Evolutionary conservation across 768 basidiomycete genomes (phyloP).

Genomic region (Amanita subjunquillea): DNA sequence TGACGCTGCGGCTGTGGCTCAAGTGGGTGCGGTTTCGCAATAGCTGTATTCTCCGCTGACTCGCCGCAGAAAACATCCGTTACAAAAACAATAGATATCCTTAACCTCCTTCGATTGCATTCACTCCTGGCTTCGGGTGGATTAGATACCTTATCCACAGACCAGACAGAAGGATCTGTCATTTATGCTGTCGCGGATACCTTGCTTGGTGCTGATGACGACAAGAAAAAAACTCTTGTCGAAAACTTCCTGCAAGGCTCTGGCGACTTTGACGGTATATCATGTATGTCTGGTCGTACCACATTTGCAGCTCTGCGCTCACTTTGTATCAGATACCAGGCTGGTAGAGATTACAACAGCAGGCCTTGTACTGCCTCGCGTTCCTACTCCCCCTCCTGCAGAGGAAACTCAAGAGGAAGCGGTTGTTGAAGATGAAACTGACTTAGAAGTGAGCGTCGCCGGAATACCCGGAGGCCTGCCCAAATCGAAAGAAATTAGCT

Average conservation of each 20-base stretch:
- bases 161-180: constrained; percentile 41
- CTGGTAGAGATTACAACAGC: constrained; percentile 46
- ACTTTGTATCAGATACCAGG: constrained; percentile 40
- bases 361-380: constrained; percentile 40
- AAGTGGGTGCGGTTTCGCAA: constrained; percentile 31
- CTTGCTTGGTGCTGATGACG: constrained; percentile 46
- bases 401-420: constrained; percentile 17
- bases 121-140: constrained; percentile 35
- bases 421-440: constrained; percentile 11
- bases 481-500: constrained; percentile 54
- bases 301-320: constrained; percentile 2
- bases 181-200: constrained; percentile 42
- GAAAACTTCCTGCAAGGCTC: constrained; percentile 44
- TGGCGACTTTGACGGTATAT: constrained; percentile 51
- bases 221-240: constrained; percentile 39
- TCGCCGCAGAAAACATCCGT: constrained; percentile 29
- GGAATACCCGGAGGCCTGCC: constrained; percentile 29
- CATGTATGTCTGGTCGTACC: constrained; percentile 37
- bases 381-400: constrained; percentile 28
- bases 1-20: constrained; percentile 43
- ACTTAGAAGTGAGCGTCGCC: constrained; percentile 22
- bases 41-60: background rate
- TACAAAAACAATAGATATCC: constrained; percentile 36
- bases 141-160: constrained; percentile 31
- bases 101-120: constrained; percentile 52